Evolutionary conservation across 176 grass and related monocot genomes (phyloP).

Genomic region (Lolium perenne): DNA sequence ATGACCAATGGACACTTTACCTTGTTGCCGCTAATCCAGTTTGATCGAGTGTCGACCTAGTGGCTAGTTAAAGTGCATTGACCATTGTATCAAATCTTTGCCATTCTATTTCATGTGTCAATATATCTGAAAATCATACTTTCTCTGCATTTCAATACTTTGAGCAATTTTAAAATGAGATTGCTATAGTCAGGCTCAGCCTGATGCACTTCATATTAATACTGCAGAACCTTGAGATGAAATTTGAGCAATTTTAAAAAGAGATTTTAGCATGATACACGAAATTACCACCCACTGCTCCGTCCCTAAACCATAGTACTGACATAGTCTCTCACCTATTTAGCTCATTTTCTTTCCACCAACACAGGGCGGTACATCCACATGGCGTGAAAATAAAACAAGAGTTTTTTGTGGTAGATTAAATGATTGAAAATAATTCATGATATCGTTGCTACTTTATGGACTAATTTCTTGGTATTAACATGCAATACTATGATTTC

Average conservation of each 20-base stretch:
- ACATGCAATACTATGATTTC: neutral
- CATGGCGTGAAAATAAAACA: neutral
- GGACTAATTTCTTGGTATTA: neutral
- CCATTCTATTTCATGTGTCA: too few relatives aligned
- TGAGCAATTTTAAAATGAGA: too few relatives aligned
- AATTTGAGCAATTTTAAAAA: neutral
- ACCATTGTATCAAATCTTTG: too few relatives aligned
- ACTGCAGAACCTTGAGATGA: neutral
- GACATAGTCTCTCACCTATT: neutral
- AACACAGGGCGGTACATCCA: neutral
- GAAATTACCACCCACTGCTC: neutral
- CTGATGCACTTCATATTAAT: neutral
- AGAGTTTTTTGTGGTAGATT: neutral
- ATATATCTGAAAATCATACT: too few relatives aligned
- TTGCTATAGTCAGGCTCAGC: neutral
- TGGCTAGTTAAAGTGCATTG: too few relatives aligned
- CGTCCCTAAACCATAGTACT: neutral
- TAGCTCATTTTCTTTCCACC: neutral
- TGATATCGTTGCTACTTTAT: neutral
- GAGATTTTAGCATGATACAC: neutral
- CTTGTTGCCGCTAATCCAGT: too few relatives aligned
- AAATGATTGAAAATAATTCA: neutral
- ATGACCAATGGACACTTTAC: too few relatives aligned
- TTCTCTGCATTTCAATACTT: too few relatives aligned
- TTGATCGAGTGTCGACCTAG: too few relatives aligned